Evolutionary conservation across 176 grass and related monocot species (phyloP), one percentile per base, ranked within the genome.

Genomic region (Zizania latifolia): DNA sequence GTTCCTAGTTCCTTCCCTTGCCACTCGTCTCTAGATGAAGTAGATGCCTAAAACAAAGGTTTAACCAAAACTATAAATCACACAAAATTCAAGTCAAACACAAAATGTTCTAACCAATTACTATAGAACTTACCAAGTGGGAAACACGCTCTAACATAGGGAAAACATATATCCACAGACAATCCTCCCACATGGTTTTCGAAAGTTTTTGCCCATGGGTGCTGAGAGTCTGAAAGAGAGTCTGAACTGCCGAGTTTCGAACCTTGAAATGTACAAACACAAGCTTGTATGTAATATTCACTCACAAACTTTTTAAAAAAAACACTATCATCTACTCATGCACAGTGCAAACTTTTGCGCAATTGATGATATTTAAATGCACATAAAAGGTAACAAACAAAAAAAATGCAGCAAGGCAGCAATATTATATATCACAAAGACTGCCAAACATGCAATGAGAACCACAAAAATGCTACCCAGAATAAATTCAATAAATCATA

Each of bases 1-100:
- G 88, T 97, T 60, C 94, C 94, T 74, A 97, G 79, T 74, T 97
- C 94, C 83, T 97, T 97, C 30, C 94, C 94, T 75, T 94, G 94
- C 91, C 94, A 97, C 80, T 97, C 94, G 78, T 97, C 94, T 75
- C 83, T 85, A 58, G 91, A 97, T 44, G 94, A 97, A 38, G 88
- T 97, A 80, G 94, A 86, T 31, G 94, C 94, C 94, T 97, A 78
- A 67, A 71, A 89, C 66, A 29, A 72, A 76, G 35, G 33, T 68
- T 75, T 58, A 72, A 44, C 43, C 31, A 86, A 37, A 37, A 84
- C 48, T 63, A 70, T 75, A 36, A 36, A 69, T 43, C 22, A 30
- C 17, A 87, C 51, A 58, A 71, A 35, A 89, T 58, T 82, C 26
- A 64, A 59, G 34, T 24, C 19, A 13, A 56, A 50, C 5, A 78